These are phyloP conservation scores for Dryas alaskensis DNA, from an alignment of 306 rosid species.

Conservation along the genomic window DNA sequence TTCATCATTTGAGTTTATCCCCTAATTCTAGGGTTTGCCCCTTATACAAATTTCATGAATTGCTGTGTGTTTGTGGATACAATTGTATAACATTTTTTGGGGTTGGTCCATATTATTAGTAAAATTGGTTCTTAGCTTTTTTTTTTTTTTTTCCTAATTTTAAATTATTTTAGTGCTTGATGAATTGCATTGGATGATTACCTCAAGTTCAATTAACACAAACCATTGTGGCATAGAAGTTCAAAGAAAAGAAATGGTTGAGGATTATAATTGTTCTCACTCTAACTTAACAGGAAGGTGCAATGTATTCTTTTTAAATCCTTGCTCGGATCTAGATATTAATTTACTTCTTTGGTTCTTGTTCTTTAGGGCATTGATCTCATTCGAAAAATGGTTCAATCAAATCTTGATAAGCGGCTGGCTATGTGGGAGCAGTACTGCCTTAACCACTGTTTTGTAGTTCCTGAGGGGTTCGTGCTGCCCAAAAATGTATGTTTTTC, in stretches of 20 bases:
- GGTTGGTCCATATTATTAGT: no score
- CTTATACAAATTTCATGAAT: not conserved
- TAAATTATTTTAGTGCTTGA: constrained; percentile 1
- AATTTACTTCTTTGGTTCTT: not conserved
- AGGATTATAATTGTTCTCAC: not conserved
- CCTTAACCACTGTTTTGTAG: constrained; percentile 62
- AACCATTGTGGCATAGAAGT: no score
- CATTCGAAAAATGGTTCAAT: constrained; percentile 46
- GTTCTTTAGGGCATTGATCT: constrained; percentile 52
- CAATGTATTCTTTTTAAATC: not conserved
- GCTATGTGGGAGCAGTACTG: constrained; percentile 76
- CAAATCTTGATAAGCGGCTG: constrained; percentile 56
- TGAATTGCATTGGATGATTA: not conserved
- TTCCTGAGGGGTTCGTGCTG: constrained; percentile 60
- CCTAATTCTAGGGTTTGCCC: not conserved
- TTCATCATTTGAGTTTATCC: not conserved
- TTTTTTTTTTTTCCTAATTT: no score
- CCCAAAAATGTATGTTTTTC: constrained; percentile 51
- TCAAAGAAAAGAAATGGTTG: not conserved
- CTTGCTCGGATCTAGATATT: not conserved
- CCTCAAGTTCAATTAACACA: no score
- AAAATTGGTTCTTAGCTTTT: not conserved
- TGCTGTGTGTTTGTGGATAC: not conserved
- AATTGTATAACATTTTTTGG: not conserved
- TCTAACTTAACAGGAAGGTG: not conserved